Evolutionary conservation across 1,284 basidiomycete genomes (phyloP).

Genomic region (Pyrrhoderma lamaoense): DNA sequence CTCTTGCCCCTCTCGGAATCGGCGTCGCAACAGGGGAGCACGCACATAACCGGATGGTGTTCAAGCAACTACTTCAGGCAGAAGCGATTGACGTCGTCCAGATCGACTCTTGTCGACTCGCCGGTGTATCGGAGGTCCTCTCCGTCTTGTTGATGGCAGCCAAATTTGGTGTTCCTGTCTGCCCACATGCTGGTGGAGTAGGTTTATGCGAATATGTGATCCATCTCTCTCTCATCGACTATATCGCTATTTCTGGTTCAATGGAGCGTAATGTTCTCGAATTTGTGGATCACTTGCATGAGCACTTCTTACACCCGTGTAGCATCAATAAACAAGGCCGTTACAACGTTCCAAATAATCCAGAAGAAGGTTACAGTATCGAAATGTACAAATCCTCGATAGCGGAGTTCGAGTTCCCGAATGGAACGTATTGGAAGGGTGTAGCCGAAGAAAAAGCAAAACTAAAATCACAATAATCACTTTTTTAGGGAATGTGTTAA

Average conservation of each 20-base stretch:
- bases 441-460: constrained; percentile 5
- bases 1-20: constrained; percentile 76
- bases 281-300: constrained; percentile 85
- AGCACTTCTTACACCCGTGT: constrained; percentile 86
- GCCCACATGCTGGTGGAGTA: constrained; percentile 93
- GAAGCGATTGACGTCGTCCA: constrained; percentile 94
- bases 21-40: constrained; percentile 96
- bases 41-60: constrained; percentile 93
- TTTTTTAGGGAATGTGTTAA: too few species aligned
- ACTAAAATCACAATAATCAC: background rate
- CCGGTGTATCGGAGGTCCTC: constrained; percentile 89
- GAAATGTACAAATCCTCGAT: constrained; percentile 71
- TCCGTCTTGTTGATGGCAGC: constrained; percentile 92
- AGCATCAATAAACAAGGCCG: constrained; percentile 81
- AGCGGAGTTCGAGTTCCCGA: constrained; percentile 67
- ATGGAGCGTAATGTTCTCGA: constrained; percentile 94
- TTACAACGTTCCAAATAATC: constrained; percentile 72
- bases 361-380: constrained; percentile 72
- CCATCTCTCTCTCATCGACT: constrained; percentile 86
- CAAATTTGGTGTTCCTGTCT: constrained; percentile 87
- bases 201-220: constrained; percentile 93
- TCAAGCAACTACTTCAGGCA: constrained; percentile 93
- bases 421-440: constrained; percentile 62
- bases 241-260: constrained; percentile 82
- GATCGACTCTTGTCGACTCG: constrained; percentile 90